Evolutionary conservation across 1,284 basidiomycete genomes (phyloP).

Genomic region (Taiwanofungus camphoratus): DNA sequence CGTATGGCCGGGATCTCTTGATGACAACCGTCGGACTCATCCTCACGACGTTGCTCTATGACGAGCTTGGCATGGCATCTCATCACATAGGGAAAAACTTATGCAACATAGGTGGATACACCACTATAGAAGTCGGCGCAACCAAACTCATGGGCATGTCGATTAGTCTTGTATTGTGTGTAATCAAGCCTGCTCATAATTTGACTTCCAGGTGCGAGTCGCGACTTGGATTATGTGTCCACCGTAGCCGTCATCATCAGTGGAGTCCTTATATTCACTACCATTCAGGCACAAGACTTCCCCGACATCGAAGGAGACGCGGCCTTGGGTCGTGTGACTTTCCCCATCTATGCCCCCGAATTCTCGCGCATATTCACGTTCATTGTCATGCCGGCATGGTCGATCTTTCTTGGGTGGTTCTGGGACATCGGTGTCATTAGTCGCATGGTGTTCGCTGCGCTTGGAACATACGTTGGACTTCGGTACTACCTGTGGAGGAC

Average conservation of each 20-base stretch:
- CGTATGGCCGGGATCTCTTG: constrained; percentile 19
- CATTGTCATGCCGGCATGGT: constrained; percentile 24
- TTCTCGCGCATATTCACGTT: constrained; percentile 24
- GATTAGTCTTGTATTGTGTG: neutral
- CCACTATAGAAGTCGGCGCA: constrained; percentile 29
- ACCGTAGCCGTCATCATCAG: constrained; percentile 24
- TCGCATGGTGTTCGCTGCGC: constrained; percentile 15
- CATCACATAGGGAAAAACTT: constrained; percentile 27
- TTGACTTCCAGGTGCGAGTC: constrained; percentile 10
- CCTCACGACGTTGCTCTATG: constrained; percentile 26
- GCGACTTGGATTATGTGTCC: constrained; percentile 17
- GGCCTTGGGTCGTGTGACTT: constrained; percentile 25
- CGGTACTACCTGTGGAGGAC: constrained; percentile 21
- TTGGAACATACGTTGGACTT: constrained; percentile 23
- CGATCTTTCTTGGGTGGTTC: constrained; percentile 19
- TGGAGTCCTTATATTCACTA: constrained; percentile 28
- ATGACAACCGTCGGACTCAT: constrained; percentile 21
- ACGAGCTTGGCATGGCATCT: constrained; percentile 22
- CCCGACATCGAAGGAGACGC: constrained; percentile 30
- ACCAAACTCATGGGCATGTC: constrained; percentile 26
- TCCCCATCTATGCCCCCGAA: constrained; percentile 29
- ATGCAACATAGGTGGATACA: constrained; percentile 29
- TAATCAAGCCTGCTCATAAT: constrained; percentile 5
- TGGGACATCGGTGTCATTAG: constrained; percentile 18
- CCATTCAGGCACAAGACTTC: constrained; percentile 32